phyloP scores from a whole-genome alignment of 345 rosid species.

The Lepidium sativum region DNA sequence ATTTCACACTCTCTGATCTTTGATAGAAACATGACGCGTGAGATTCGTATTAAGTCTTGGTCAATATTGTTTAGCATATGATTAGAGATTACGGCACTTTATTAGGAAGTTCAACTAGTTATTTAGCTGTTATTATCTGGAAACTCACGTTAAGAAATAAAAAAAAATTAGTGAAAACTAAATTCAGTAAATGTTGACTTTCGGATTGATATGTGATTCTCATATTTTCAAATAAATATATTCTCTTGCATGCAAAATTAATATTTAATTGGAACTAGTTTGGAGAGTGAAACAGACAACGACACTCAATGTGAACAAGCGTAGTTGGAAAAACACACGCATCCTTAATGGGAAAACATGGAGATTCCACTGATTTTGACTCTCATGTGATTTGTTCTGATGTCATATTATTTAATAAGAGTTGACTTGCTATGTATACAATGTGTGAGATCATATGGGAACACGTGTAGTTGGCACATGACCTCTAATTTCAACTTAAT shows the following conservation, averaged over 20 bases:
- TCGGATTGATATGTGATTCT: not conserved
- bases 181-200: too few relatives aligned
- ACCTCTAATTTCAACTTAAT: not conserved
- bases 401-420: constrained; percentile 1
- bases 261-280: not conserved
- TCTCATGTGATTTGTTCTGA: constrained; percentile 8
- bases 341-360: not conserved
- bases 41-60: not conserved
- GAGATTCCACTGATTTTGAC: not conserved
- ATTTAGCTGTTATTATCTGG: not conserved
- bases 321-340: not conserved
- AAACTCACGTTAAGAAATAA: not conserved
- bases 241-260: not conserved
- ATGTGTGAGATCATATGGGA: constrained; percentile 11
- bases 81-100: constrained; percentile 12
- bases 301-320: not conserved
- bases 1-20: not conserved
- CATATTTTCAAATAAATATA: not conserved
- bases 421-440: constrained; percentile 8
- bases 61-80: not conserved
- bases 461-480: not conserved
- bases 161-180: not conserved
- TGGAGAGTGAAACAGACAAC: not conserved
- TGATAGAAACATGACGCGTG: not conserved
- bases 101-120: not conserved